phyloP scores from a whole-genome alignment of 2,329 filamentous ascomycete genomes.

The Zopfia rhizophila region DNA sequence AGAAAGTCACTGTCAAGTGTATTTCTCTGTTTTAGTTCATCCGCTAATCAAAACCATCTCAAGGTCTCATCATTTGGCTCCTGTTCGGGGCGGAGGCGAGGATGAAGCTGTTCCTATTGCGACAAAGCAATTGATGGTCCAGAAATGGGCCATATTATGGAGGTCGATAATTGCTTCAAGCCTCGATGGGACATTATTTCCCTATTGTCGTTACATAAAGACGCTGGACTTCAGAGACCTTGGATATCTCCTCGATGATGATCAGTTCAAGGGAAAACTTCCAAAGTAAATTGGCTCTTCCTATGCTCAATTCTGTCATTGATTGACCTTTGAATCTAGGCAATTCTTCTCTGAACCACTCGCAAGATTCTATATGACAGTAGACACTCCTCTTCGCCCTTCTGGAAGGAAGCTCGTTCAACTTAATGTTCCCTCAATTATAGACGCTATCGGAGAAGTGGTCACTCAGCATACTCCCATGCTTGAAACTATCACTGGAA shows the following conservation, averaged over 20 bases:
- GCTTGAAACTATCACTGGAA: slow-evolving; percentile 69
- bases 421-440: slow-evolving; percentile 54
- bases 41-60: no score
- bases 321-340: slow-evolving; percentile 39
- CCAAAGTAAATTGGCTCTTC: slow-evolving; percentile 57
- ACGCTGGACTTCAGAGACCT: slow-evolving; percentile 72
- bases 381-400: slow-evolving; percentile 33
- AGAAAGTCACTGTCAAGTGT: no score
- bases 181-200: slow-evolving; percentile 69
- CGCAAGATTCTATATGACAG: slow-evolving; percentile 53
- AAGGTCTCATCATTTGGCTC: slow-evolving; percentile 57
- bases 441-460: slow-evolving; percentile 62
- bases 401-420: slow-evolving; percentile 43
- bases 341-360: slow-evolving; percentile 64
- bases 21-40: no score
- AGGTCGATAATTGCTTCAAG: slow-evolving; percentile 74
- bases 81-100: slow-evolving; percentile 58
- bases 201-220: slow-evolving; percentile 75
- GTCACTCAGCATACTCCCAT: slow-evolving; percentile 60
- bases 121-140: slow-evolving; percentile 59
- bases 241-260: slow-evolving; percentile 66
- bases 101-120: slow-evolving; percentile 51
- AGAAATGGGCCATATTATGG: slow-evolving; percentile 73
- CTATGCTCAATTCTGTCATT: slow-evolving; percentile 1
- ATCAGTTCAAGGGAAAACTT: slow-evolving; percentile 68